Conservation (phyloP, 257 asterid genomes). For the Jacaranda copaia region DNA sequence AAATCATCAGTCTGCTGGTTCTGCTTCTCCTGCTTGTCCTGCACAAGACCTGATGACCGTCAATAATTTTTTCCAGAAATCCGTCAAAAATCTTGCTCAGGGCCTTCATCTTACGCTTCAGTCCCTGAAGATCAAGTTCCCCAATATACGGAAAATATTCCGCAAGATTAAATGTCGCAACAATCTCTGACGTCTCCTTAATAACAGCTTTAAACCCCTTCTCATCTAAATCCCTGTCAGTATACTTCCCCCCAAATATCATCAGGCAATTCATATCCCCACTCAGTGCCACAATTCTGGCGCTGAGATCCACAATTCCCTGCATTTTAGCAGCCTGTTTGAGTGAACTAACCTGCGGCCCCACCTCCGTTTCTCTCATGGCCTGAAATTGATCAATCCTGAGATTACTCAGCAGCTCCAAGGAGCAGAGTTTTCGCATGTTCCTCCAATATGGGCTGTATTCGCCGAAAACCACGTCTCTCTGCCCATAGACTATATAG, state of each 20-base stretch:
- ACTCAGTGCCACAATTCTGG: no score
- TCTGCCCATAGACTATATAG: no score
- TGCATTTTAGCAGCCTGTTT: no score
- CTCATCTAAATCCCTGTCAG: slow-evolving; percentile 39
- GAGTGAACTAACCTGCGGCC: no score
- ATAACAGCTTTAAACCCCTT: slow-evolving; percentile 39
- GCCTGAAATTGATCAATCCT: no score
- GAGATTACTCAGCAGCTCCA: no score
- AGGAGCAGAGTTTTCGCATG: no score
- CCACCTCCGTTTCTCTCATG: no score
- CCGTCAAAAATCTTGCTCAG: slow-evolving; percentile 39
- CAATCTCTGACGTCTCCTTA: slow-evolving; percentile 19
- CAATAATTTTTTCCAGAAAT: slow-evolving; percentile 50
- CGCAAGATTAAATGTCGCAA: slow-evolving; percentile 41
- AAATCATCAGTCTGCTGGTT: slow-evolving; percentile 26
- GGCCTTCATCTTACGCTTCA: slow-evolving; percentile 30
- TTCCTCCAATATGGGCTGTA: no score
- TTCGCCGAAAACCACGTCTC: no score
- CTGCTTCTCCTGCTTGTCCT: slow-evolving; percentile 22
- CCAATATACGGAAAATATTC: slow-evolving; percentile 49
- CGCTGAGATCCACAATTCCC: no score
- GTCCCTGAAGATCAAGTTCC: slow-evolving; percentile 49
- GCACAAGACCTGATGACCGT: slow-evolving; percentile 49
- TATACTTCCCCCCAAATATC: slow-evolving; percentile 50
- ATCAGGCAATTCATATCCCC: slow-evolving; percentile 25